A percentile compares a stretch with the other conserved stretches of the same genome.
Evolutionary conservation across 345 rosid genomes (phyloP).

Genomic region (Corchorus capsularis): DNA sequence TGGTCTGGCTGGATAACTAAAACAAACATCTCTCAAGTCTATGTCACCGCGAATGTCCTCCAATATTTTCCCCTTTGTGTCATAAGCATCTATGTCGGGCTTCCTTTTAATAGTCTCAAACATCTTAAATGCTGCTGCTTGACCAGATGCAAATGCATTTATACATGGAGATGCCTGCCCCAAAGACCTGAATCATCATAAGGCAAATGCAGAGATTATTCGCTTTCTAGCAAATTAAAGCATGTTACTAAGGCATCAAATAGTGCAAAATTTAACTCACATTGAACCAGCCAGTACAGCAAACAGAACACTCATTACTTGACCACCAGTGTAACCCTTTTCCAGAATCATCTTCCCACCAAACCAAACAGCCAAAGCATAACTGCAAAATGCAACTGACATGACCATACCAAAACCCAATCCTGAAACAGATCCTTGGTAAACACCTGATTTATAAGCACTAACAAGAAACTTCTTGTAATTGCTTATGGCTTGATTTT

Average conservation of each 20-base stretch:
- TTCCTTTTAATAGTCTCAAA: constrained; percentile 57
- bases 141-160: constrained; percentile 62
- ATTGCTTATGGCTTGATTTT: constrained; percentile 48
- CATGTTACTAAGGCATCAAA: background rate
- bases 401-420: constrained; percentile 48
- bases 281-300: constrained; percentile 60
- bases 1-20: constrained; percentile 71
- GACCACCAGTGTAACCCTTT: constrained; percentile 62
- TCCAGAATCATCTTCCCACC: constrained; percentile 63
- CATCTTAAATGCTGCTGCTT: constrained; percentile 68
- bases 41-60: constrained; percentile 55
- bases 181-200: constrained; percentile 48
- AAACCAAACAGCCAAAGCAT: constrained; percentile 63
- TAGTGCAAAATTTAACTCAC: constrained; percentile 36
- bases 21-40: constrained; percentile 53
- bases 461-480: constrained; percentile 52
- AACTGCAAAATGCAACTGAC: constrained; percentile 43
- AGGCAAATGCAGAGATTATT: background rate
- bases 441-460: constrained; percentile 54
- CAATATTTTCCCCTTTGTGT: constrained; percentile 36
- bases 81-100: constrained; percentile 56
- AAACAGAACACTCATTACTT: constrained; percentile 51
- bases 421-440: constrained; percentile 62
- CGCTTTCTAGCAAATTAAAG: background rate
- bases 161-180: constrained; percentile 67